Evolutionary conservation across 164 flowering plant species (phyloP), one percentile per base, ranked within the genome.

Genomic region (Houttuynia cordata): DNA sequence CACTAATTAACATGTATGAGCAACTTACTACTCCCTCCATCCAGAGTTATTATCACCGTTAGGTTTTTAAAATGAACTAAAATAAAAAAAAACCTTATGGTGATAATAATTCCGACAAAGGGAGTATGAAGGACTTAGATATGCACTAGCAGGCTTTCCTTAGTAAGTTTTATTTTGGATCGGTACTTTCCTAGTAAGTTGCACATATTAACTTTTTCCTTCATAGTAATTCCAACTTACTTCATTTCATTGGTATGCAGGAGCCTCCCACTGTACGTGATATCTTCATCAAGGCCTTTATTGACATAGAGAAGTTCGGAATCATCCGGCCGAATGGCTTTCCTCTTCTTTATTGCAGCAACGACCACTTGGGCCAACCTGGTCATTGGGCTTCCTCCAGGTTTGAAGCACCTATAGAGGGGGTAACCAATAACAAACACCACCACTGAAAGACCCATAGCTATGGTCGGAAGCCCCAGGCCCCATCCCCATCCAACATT

Each of bases 401-500:
- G 85, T 57, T 82, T 73, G 15, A 76, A 19, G 22, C 56, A 76
- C 42, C 53, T 52, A 52, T 83, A 86, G 53, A 83, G 76, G 0
- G 77, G 75, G 18, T 78, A 72, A 0, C 88, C 92, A 0, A 78
- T 0, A 7, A 82, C 64, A 60, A 86, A 83, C 7, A 65, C 79
- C 30, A 83, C 47, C n/a, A 82, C 19, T 4, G 88, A 81, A 1
- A 86, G 5, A 1, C 68, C 79, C 88, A 83, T 80, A 65, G 73
- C 79, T 1, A 77, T 71, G 54, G 92, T 75, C 0, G 87, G 92
- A 14, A 86, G 55, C 3, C 87, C 84, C n/a, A 86, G 78, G 8
- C 88, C 92, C 88, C 81, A 82, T 19, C 82, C 86, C 92, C 92
- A 86, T 0, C 87, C 81, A 24, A 83, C 81, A 51, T 83, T 75